Conservation (phyloP, 768 basidiomycete species). For the Tylopilus balloui region DNA sequence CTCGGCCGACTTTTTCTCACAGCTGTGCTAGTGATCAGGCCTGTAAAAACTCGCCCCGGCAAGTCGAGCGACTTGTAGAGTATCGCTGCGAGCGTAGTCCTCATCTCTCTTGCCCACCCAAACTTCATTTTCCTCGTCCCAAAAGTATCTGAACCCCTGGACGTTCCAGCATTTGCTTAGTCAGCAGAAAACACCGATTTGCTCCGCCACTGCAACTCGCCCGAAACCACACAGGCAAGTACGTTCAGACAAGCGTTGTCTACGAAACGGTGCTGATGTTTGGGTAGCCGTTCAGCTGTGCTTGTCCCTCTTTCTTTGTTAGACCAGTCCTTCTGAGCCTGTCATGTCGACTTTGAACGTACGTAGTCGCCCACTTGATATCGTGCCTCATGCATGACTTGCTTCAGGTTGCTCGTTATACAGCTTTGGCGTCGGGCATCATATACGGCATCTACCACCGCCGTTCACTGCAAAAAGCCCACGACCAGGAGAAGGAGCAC, state of each 20-base stretch:
- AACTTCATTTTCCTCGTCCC: too few species aligned
- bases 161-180: conserved; percentile 17
- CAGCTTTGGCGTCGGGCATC: conserved; percentile 82
- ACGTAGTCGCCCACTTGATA: conserved; percentile 30
- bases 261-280: conserved; percentile 2
- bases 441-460: conserved; percentile 92
- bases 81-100: too few species aligned
- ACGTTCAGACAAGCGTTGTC: not conserved
- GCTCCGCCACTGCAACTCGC: conserved; percentile 23
- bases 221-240: conserved; percentile 13
- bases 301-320: conserved; percentile 8
- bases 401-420: conserved; percentile 85
- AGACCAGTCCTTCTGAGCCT: conserved; percentile 12
- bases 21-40: too few species aligned
- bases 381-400: conserved; percentile 1
- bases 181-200: conserved; percentile 30
- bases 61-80: too few species aligned
- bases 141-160: too few species aligned
- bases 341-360: conserved; percentile 78
- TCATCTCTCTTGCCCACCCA: too few species aligned
- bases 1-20: conserved; percentile 12
- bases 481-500: conserved; percentile 72
- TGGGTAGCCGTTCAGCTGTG: conserved; percentile 11
- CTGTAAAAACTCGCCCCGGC: too few species aligned
- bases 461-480: conserved; percentile 77